Evolutionary conservation across 768 basidiomycete species (phyloP), one percentile per base, ranked within the genome.

Genomic region (Pleurotus sapidus): DNA sequence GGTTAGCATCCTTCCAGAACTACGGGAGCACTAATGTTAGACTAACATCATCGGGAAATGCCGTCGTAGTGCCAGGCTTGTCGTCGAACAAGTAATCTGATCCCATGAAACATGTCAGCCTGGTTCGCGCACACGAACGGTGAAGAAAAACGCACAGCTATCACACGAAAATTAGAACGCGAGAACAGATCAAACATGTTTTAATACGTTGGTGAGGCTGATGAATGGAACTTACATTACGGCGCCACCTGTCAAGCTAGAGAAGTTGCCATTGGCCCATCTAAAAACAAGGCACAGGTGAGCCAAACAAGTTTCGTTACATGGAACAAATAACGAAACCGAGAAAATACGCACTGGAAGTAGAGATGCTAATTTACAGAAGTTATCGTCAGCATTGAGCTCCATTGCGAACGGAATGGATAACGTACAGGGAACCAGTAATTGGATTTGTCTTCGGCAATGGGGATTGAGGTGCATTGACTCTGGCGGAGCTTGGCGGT

Each of bases 11-110:
- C 8, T 34, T 34, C 30, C 30, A 9, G 30, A 11, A 34, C 8
- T 34, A 34, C 8, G 30, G 30, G 8, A 34, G 9, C 8, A 30
- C 46, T 34, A 46, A 46, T 48, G 43, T 17, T 18, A 9, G 18
- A 69, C 76, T 67, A 46, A 81, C 81, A 64, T 84, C 73, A 67
- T 82, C 81, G 25, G 82, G 82, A 65, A 84, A 84, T 4, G 79
- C 75, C 1, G 77, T 81, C 1, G 79, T 81, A 1, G 69, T 73
- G 59, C 77, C 78, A 38, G 78, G 65, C 45, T 68, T 76, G 61
- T 80, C 74, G 53, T 65, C 70, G 69, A 77, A 82, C 40, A 82
- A 66, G 61, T 83, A 82, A 64, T 83, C 80, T 82, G 58, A 30
- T 42, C 12, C 23, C 3, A 15, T 49, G 17, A 63, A 40, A 18